Evolutionary conservation across 2,329 filamentous ascomycete species (phyloP), one percentile per base, ranked within the genome.

Genomic region (Aspergillus niger): DNA sequence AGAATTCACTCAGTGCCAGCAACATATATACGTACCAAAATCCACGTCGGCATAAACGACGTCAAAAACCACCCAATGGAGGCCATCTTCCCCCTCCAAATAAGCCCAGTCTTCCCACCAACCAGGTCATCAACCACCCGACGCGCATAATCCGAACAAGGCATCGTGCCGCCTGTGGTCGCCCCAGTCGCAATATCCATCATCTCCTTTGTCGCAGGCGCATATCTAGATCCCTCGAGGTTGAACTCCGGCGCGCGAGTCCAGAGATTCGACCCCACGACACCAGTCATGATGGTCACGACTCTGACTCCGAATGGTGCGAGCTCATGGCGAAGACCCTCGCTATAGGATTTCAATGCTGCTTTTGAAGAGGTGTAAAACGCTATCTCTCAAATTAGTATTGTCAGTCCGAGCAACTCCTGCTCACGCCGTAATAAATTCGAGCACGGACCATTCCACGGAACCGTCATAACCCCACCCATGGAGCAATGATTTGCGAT

Each of bases 401-500:
- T 7, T 4, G 7, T 5, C 20, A 15, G 15, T 6, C 8, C 2
- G 13, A 20, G 3, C 6, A 44, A 32, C 7, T 10, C 11, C 10
- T 3, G 5, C 5, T 38, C 26, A 38, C 3, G 13, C 6, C 24
- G 17, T 17, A 2, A 11, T 2, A 3, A 24, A 55, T 24, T 5
- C 8, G 3, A 38, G 38, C 62, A 17, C 11, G 1, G 32, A 65
- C 60, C 22, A 39, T 30, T 10, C 61, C 59, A 63, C 2, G 62
- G 55, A 10, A 57, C 24, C 32, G 50, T 32, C 22, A 72, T 59
- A 30, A 65, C 67, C 22, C 58, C 63, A 1, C 61, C 67, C 39
- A 71, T 54, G 1, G 71, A 74, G 5, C 60, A 66, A 24, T 69
- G 64, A 61, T 73, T 74, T 3, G 70, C 63, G 10, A 76, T 55